phyloP scores from a whole-genome alignment of 345 rosid species.

The Dipteronia dyeriana region DNA sequence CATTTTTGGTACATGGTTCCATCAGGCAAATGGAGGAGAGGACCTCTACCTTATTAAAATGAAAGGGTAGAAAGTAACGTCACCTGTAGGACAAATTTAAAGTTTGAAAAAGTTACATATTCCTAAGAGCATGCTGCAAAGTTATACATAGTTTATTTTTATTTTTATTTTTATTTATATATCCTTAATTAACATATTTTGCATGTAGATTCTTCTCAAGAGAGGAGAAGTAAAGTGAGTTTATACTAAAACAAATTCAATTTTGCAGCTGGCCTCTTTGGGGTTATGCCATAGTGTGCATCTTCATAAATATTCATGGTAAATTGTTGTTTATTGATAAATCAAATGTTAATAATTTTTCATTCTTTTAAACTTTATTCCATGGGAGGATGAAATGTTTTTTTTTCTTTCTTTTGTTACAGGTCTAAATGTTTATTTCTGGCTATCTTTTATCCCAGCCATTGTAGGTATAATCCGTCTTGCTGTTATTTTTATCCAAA shows the following conservation, averaged over 20 bases:
- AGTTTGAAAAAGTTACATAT: too few relatives aligned
- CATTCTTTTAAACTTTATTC: neutral
- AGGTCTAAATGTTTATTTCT: slow-evolving; percentile 90
- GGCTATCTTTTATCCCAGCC: slow-evolving; percentile 95
- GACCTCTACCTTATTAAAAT: too few relatives aligned
- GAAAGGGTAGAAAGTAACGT: too few relatives aligned
- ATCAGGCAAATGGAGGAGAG: too few relatives aligned
- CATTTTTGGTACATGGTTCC: neutral
- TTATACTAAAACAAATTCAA: slow-evolving; percentile 10
- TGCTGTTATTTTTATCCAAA: neutral
- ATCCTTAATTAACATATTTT: neutral
- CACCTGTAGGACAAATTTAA: too few relatives aligned
- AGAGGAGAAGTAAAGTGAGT: neutral
- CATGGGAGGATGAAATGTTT: slow-evolving; percentile 8
- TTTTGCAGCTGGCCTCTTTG: slow-evolving; percentile 88
- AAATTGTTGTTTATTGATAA: slow-evolving; percentile 14
- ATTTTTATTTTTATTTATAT: neutral
- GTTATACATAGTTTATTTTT: neutral
- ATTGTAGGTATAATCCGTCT: slow-evolving; percentile 54
- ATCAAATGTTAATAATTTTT: slow-evolving; percentile 4
- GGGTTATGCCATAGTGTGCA: slow-evolving; percentile 85
- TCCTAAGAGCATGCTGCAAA: neutral
- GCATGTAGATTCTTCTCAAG: slow-evolving; percentile 1
- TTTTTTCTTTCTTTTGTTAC: slow-evolving; percentile 24
- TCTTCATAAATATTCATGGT: slow-evolving; percentile 92